Evolutionary conservation across 2,329 filamentous ascomycete species (phyloP), one percentile per base, ranked within the genome.

Genomic region (Hymenoscyphus scutula): DNA sequence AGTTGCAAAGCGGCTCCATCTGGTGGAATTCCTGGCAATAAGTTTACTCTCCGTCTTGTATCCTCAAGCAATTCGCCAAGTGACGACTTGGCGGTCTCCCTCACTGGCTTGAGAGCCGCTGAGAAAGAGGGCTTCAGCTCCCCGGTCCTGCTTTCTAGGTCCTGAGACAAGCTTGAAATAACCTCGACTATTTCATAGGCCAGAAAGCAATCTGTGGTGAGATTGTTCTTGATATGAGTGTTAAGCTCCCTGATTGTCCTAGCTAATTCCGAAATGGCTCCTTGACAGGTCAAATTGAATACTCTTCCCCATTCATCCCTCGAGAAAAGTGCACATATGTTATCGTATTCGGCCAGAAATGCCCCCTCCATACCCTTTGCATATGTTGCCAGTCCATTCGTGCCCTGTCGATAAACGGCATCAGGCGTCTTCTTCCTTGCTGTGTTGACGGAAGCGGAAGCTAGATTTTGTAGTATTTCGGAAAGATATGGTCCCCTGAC

Each of bases 171-270:
- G 13, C 84, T 84, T 0, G 91, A 90, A 55, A 98, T 86, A 64
- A 97, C 91, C 71, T 97, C 94, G 34, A 96, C 91, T 34, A 98
- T 91, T 74, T 99, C 95, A 74, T 96, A 99, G 7, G 92, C 92
- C 56, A 99, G 83, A 74, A 91, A 98, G 76, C 94, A 98, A 75
- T 99, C 95, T 0, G 92, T 97, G 68, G 87, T 85, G 45, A 97
- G 79, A 72, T 97, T 93, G 48, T 84, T 80, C 73, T 93, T 92
- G 76, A 98, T 92, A 72, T 97, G 93, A 57, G 85, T 83, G 75
- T 98, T 97, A 34, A 99, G 82, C 72, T 98, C 94, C 30, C 90
- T 86, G 60, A 98, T 77, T 0, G 95, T 97, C 69, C 91, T 88
- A 5, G 89, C 87, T 69, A 98, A 89, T 71, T 97, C 92, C 7